A percentile compares a stretch with the other conserved stretches of the same genome.
phyloP scores from a whole-genome alignment of 177 flowering plant genomes.

The Vitis hybrid region DNA sequence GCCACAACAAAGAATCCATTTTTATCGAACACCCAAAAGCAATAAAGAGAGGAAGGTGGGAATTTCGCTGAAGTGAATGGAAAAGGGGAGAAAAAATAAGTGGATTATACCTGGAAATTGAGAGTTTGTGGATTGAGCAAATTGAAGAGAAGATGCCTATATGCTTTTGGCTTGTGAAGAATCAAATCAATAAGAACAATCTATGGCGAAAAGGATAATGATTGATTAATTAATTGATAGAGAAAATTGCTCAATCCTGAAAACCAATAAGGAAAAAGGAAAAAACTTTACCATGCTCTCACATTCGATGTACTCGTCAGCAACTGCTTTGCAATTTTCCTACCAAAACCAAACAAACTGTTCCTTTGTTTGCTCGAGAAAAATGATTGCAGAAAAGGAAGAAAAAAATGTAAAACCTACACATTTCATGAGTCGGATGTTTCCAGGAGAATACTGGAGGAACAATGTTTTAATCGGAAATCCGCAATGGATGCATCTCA shows the following conservation, averaged over 20 bases:
- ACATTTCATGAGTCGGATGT: slow-evolving; percentile 81
- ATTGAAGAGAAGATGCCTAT: slow-evolving; percentile 76
- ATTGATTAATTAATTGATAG: neutral
- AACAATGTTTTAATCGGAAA: slow-evolving; percentile 41
- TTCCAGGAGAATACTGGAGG: slow-evolving; percentile 86
- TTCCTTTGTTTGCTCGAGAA: neutral
- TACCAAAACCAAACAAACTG: slow-evolving; percentile 15
- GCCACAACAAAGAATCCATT: too few species aligned
- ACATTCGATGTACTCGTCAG: slow-evolving; percentile 91
- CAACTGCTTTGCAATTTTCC: slow-evolving; percentile 75
- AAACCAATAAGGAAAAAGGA: neutral
- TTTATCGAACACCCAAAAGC: neutral
- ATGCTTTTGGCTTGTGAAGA: slow-evolving; percentile 79
- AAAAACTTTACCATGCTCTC: slow-evolving; percentile 56
- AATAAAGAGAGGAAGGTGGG: neutral
- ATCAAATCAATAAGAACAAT: slow-evolving; percentile 79
- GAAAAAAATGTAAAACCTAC: slow-evolving; percentile 29
- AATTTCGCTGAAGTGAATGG: neutral
- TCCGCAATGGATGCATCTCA: slow-evolving; percentile 73
- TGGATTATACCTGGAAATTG: slow-evolving; percentile 38
- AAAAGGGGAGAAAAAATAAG: neutral
- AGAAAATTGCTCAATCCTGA: neutral
- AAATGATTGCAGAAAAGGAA: neutral
- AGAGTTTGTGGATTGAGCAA: slow-evolving; percentile 28
- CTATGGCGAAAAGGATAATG: slow-evolving; percentile 23